A percentile compares a stretch with the other conserved stretches of the same genome.
These are phyloP conservation scores for Leavenworthia alabamica DNA, from an alignment of 345 rosid species.

Conservation along the genomic window DNA sequence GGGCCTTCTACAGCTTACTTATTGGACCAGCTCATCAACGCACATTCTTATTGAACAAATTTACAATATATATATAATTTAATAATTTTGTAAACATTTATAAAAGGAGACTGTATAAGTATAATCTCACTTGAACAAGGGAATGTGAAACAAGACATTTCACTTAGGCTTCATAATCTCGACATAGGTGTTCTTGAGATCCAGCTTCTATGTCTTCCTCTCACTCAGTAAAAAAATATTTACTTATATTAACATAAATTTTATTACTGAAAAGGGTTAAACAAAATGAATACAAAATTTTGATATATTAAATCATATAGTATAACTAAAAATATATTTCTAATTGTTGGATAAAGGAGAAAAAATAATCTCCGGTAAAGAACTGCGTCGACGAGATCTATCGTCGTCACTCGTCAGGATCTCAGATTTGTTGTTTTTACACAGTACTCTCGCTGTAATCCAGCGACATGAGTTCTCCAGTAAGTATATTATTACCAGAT, in stretches of 20 bases:
- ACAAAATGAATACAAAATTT: not conserved
- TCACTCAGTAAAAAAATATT: slow-evolving; percentile 82
- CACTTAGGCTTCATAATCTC: slow-evolving; percentile 71
- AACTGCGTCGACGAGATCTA: slow-evolving; percentile 22
- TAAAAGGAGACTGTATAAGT: no score
- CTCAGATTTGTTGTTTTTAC: slow-evolving; percentile 26
- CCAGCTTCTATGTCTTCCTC: slow-evolving; percentile 89
- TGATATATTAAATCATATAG: no score
- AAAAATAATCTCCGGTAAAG: slow-evolving; percentile 8
- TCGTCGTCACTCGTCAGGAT: slow-evolving; percentile 8
- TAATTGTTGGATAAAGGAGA: slow-evolving; percentile 1
- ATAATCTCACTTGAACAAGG: slow-evolving; percentile 64
- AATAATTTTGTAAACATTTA: no score
- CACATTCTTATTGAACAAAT: no score
- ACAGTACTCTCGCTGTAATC: slow-evolving; percentile 4
- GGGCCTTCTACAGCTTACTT: not conserved
- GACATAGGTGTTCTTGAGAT: slow-evolving; percentile 84
- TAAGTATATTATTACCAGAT: slow-evolving; percentile 16
- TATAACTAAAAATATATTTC: not conserved
- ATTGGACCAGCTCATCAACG: not conserved
- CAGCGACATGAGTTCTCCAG: slow-evolving; percentile 47
- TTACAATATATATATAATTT: no score
- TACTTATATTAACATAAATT: no score
- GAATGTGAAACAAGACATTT: slow-evolving; percentile 69
- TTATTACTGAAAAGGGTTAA: not conserved